Base-by-base conservation (phyloP, 2,329 filamentous ascomycete genomes). In the Emmonsiellopsis sp. region DNA sequence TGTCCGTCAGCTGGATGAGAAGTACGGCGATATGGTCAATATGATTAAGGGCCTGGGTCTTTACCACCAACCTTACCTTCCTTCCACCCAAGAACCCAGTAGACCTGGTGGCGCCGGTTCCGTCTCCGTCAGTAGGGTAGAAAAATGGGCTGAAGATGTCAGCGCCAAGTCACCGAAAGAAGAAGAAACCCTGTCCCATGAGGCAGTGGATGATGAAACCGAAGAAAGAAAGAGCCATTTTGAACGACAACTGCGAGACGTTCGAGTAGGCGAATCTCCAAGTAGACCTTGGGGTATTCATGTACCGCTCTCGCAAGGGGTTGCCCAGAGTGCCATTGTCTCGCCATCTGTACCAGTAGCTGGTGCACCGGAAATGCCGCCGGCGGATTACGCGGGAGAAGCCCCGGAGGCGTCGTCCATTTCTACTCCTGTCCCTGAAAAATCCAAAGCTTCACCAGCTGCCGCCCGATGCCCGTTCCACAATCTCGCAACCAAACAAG, bases 11-110 rank as follows among this genome's bases (percentile, higher is more conserved):
- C 77, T 97, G 53, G 92, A 97, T 68, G 88, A 88, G 57, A 97
- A 96, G 69, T 97, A 96, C 67, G 90, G 89, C 59, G 92, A 86
- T 66, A 75, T 96, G 43, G 89, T 88, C 61, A 94, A 83, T 71
- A 96, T 97, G 92, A 94, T 97, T 56, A 86, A 93, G 67, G 89
- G 89, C 7, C 76, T 97, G 40, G 88, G 90, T 48, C 81, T 85
- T 58, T 88, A 94, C 61, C 92, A 97, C 66, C 87, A 93, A 65
- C 85, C 88, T 5, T 89, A 93, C 82, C 75, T 96, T 32, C 87
- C 87, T 1, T 76, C 79, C 40, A 73, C 75, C 5, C 76, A 67
- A 21, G 66, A 78, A 48, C 78, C 80, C 42, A 61, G 63, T 46
- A 58, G 60, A 47, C 61, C 55, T 51, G 65, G 60, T 51, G 61